Evolutionary conservation across 2,329 filamentous ascomycete genomes (phyloP).

Genomic region (Coniella lustricola): DNA sequence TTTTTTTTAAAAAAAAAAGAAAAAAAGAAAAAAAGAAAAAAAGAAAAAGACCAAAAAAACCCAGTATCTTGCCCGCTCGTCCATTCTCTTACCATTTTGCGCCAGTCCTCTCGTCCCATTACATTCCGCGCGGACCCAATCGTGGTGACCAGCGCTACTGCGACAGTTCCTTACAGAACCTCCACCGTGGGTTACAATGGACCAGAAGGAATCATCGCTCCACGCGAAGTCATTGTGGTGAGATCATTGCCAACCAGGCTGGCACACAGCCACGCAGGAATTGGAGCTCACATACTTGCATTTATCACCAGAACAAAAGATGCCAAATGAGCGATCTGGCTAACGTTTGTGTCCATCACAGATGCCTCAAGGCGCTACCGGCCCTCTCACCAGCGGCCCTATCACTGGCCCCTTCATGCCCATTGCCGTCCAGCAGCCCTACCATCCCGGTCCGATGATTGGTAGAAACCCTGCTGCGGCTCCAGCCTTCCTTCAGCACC

Average conservation of each 20-base stretch:
- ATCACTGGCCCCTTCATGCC: conserved; percentile 17
- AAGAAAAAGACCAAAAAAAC: too few species aligned
- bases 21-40: too few species aligned
- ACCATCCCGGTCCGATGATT: not conserved
- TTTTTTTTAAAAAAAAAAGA: too few species aligned
- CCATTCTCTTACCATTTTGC: conserved; percentile 20
- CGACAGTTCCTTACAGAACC: not conserved
- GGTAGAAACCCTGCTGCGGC: not conserved
- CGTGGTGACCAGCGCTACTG: conserved; percentile 14
- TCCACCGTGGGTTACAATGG: conserved; percentile 5
- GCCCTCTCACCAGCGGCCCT: conserved; percentile 16
- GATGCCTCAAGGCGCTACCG: conserved; percentile 15
- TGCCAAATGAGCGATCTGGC: conserved; percentile 1
- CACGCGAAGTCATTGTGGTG: conserved; percentile 9
- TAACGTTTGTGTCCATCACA: conserved; percentile 13
- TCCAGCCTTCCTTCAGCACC: too few species aligned
- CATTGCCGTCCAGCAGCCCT: conserved; percentile 20
- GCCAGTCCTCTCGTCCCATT: conserved; percentile 5
- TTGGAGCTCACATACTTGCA: not conserved
- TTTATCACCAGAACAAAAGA: not conserved
- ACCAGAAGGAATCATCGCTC: conserved; percentile 1
- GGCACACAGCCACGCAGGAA: not conserved
- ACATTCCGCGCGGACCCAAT: conserved; percentile 8
- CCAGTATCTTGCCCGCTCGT: conserved; percentile 15
- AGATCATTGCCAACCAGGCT: too few species aligned